Evolutionary conservation across 2,329 filamentous ascomycete genomes (phyloP).

Genomic region (Didymella exigua): DNA sequence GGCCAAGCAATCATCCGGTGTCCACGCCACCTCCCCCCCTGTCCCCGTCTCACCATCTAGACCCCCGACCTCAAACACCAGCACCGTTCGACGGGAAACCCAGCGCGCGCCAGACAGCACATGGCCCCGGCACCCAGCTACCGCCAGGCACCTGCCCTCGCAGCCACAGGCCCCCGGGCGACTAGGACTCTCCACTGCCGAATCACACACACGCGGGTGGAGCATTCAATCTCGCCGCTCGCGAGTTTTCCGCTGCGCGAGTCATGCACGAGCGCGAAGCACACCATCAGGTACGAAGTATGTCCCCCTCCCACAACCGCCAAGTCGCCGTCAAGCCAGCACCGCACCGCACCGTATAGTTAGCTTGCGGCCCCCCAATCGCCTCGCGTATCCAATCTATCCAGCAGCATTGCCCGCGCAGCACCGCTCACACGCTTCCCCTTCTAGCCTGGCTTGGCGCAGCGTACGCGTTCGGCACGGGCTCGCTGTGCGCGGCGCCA

Average conservation of each 20-base stretch:
- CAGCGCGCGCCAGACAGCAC: neutral
- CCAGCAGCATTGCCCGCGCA: neutral
- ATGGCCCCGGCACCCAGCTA: neutral
- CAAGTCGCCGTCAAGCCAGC: no score
- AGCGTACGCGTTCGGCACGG: neutral
- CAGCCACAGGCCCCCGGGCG: no score
- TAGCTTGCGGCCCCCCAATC: no score
- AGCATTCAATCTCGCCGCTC: no score
- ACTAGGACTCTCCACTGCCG: no score
- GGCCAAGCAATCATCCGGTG: neutral
- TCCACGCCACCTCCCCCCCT: slow-evolving; percentile 3
- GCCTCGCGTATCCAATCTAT: neutral
- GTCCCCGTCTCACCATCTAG: slow-evolving; percentile 7
- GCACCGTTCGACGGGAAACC: slow-evolving; percentile 5
- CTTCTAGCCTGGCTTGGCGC: slow-evolving; percentile 28
- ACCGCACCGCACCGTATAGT: no score
- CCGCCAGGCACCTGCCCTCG: neutral
- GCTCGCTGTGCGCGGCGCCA: no score
- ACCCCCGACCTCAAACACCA: slow-evolving; percentile 7
- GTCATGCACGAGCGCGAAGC: no score
- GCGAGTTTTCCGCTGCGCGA: slow-evolving; percentile 1
- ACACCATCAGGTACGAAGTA: no score
- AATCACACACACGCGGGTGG: neutral
- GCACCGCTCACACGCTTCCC: slow-evolving; percentile 14
- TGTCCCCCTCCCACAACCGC: no score